Base-by-base conservation (phyloP, 352 stramenopile species). In the Aphanomyces invadans region DNA sequence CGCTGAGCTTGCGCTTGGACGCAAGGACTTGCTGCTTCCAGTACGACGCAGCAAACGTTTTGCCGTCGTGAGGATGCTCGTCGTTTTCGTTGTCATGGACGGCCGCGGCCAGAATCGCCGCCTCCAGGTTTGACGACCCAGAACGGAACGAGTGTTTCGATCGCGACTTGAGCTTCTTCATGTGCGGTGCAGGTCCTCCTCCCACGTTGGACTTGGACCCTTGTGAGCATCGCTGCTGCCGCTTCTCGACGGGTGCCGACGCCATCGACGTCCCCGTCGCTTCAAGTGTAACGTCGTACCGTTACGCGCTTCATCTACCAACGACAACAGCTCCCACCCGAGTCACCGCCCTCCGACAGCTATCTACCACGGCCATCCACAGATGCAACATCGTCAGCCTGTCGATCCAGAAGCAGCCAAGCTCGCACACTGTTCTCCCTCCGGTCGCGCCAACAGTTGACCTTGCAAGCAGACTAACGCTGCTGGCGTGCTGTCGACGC, bases 11-110 rank as follows among this genome's bases (percentile, higher is more conserved):
- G 33, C 48, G 38, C 45, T 67, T 67, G 31, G 60, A 26, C 21
- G n/a, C 60, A 19, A 67, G 9, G 21, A 67, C 38, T 51, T 67
- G 60, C 32, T 67, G 60, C 33, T 67, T 67, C 60, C 60, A 67
- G 60, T 59, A 67, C 17, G 60, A 67, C 29, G 60, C 60, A 21
- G 28, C 60, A 49, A 67, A 67, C 25, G 49, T 57, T 21, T 29
- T 33, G 49, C 49, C 29, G 49, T 57, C 49, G 4, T 11, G 25
- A n/a, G 49, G 19, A 52, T 52, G 7, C 29, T 21, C 21, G 12
- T n/a, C n/a, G 1, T 10, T 31, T 23, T 25, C 46, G 2, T 54
- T 29, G 0, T 25, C n/a, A 23, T 29, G 10, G n/a, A 31, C 46
- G 46, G 26, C 7, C 15, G n/a, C 46, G 26, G n/a, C n/a, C 46